These are phyloP conservation scores for Eucalyptus decipiens DNA, from an alignment of 345 rosid genomes.

Conservation along the genomic window DNA sequence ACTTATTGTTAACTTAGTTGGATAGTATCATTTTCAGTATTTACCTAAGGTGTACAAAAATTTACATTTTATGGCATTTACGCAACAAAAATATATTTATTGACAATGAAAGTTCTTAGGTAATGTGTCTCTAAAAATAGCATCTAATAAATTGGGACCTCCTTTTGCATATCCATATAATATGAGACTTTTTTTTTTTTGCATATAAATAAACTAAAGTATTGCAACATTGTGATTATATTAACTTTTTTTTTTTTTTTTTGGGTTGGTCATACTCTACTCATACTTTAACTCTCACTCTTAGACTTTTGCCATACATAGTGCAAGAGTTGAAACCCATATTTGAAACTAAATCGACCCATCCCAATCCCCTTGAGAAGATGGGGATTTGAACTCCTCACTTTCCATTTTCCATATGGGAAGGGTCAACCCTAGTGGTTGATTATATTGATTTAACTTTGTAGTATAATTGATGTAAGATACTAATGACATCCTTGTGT, in stretches of 20 bases:
- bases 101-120: neutral
- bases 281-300: too few relatives aligned
- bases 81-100: too few relatives aligned
- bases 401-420: too few relatives aligned
- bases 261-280: too few relatives aligned
- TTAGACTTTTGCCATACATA: rapidly evolving
- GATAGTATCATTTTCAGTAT: neutral
- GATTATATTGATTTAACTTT: neutral
- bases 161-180: neutral
- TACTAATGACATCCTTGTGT: too few relatives aligned
- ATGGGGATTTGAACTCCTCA: rapidly evolving
- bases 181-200: neutral
- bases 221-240: too few relatives aligned
- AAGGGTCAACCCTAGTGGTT: too few relatives aligned
- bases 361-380: too few relatives aligned
- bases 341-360: too few relatives aligned
- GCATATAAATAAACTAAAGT: neutral
- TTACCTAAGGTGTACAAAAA: neutral
- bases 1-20: neutral
- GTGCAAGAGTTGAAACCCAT: rapidly evolving
- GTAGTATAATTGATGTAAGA: neutral
- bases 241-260: too few relatives aligned
- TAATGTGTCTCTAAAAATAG: neutral
- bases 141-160: neutral
- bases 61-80: too few relatives aligned